Conservation (phyloP, 2,329 filamentous ascomycete genomes). For the Colletotrichum gloeosporioides region DNA sequence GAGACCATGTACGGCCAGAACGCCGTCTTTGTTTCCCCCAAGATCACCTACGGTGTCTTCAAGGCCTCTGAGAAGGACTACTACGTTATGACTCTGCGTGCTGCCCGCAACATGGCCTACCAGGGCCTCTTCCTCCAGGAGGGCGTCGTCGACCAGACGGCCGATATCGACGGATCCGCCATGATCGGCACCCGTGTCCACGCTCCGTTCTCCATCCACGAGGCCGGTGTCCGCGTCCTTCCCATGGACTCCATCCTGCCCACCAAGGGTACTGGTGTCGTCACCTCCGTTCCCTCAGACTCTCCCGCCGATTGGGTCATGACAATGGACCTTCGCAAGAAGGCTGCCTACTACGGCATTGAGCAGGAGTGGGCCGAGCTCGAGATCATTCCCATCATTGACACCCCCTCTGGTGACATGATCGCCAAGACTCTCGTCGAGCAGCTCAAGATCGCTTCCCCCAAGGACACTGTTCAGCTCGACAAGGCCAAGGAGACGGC, state of each 20-base stretch:
- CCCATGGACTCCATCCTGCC: constrained; percentile 95
- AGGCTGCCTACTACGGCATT: constrained; percentile 95
- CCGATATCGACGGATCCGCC: constrained; percentile 77
- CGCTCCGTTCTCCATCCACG: constrained; percentile 87
- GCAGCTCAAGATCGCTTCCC: constrained; percentile 94
- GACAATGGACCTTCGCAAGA: constrained; percentile 86
- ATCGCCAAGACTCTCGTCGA: constrained; percentile 85
- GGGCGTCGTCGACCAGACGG: constrained; percentile 75
- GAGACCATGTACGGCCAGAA: constrained; percentile 99
- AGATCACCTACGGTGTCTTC: constrained; percentile 88
- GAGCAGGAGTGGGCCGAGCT: constrained; percentile 95
- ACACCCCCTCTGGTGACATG: constrained; percentile 88
- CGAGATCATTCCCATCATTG: constrained; percentile 87
- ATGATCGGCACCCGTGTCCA: constrained; percentile 88
- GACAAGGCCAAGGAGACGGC: constrained; percentile 91
- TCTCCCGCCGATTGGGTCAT: constrained; percentile 96
- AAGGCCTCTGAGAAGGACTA: constrained; percentile 80
- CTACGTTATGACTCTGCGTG: constrained; percentile 83
- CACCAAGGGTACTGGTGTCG: constrained; percentile 94
- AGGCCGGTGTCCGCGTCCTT: constrained; percentile 82
- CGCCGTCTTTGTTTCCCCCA: constrained; percentile 93
- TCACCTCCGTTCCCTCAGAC: constrained; percentile 94
- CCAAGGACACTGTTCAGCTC: constrained; percentile 90
- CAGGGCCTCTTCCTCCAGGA: constrained; percentile 84
- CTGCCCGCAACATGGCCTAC: constrained; percentile 94